Evolutionary conservation across 305 asterid species (phyloP).

Genomic region (Petunia hybrid): DNA sequence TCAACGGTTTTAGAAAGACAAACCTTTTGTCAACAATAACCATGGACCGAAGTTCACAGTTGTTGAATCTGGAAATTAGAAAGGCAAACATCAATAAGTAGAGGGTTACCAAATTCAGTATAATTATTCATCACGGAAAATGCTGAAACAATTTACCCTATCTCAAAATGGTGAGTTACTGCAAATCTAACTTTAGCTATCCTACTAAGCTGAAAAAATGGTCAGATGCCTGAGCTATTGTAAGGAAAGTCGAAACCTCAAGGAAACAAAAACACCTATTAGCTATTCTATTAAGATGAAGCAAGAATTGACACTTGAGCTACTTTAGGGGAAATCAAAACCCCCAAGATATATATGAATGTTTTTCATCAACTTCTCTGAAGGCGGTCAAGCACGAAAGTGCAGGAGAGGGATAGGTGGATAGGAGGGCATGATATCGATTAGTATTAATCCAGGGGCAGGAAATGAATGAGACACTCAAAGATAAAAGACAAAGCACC

Average conservation of each 20-base stretch:
- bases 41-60: conserved; percentile 78
- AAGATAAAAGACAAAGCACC: background rate
- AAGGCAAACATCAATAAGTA: conserved; percentile 28
- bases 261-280: background rate
- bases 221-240: background rate
- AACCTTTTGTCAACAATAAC: conserved; percentile 76
- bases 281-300: background rate
- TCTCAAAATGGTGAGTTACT: background rate
- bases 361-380: background rate
- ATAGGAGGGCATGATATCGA: conserved; percentile 10
- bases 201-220: background rate
- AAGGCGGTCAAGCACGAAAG: background rate
- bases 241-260: background rate
- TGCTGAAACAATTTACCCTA: conserved; percentile 1
- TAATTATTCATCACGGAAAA: background rate
- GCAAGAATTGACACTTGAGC: background rate
- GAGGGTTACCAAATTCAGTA: background rate
- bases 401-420: background rate
- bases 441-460: background rate
- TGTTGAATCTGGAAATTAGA: conserved; percentile 61
- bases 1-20: background rate
- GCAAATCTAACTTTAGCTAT: background rate
- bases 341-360: background rate
- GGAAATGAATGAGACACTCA: conserved; percentile 1
- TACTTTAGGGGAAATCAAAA: background rate